A percentile compares a stretch with the other conserved stretches of the same genome.
These are phyloP conservation scores for Plasmodium coatneyi DNA, from an alignment of 169 alveolate genomes.

Conservation along the genomic window DNA sequence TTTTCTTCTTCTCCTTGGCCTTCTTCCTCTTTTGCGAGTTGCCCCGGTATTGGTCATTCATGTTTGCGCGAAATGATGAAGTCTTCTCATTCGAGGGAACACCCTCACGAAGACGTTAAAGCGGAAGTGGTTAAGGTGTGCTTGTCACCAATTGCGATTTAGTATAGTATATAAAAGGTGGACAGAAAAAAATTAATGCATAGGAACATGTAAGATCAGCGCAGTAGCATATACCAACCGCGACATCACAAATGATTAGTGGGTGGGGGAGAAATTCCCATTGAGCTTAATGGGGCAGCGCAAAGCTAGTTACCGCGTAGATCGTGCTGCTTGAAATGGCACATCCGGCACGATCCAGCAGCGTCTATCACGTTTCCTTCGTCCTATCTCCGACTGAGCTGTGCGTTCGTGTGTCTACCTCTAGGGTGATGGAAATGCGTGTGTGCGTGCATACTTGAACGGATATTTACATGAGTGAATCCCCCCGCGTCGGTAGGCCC, in stretches of 20 bases:
- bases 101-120: neutral
- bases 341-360: neutral
- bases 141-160: neutral
- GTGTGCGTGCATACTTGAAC: neutral
- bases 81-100: neutral
- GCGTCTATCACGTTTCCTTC: neutral
- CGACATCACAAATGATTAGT: neutral
- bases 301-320: neutral
- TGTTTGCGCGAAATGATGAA: neutral
- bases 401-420: neutral
- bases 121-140: neutral
- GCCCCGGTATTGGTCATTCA: conserved; percentile 17
- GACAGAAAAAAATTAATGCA: neutral
- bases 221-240: neutral
- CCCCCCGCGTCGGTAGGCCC: neutral
- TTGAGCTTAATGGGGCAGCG: neutral
- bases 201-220: neutral
- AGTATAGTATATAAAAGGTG: neutral
- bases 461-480: neutral
- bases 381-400: neutral
- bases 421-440: neutral
- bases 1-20: conserved; percentile 13
- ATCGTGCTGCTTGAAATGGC: neutral
- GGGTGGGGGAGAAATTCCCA: neutral
- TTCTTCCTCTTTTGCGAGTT: neutral